Evolutionary conservation across 805 yeast species (phyloP).

Genomic region (Saccharomycopsis selenospora): DNA sequence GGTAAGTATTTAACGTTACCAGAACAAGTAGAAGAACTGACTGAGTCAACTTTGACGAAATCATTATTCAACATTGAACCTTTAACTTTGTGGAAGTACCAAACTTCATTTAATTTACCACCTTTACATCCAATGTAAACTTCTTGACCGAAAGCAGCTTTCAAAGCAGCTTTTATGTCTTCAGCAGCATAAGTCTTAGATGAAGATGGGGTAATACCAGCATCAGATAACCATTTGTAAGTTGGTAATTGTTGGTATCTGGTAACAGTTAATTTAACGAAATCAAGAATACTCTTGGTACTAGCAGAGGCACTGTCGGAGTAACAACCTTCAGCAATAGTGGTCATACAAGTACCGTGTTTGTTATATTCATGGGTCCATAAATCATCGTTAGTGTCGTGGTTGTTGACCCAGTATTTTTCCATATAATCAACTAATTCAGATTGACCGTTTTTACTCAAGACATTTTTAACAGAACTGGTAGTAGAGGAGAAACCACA

Average conservation of each 20-base stretch:
- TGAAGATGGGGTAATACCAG: slow-evolving; percentile 63
- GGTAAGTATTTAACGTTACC: slow-evolving; percentile 15
- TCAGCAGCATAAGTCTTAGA: slow-evolving; percentile 47
- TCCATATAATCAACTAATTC: slow-evolving; percentile 43
- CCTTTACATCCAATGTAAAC: slow-evolving; percentile 54
- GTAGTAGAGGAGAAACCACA: slow-evolving; percentile 34
- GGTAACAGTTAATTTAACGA: slow-evolving; percentile 44
- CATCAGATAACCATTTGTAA: slow-evolving; percentile 51
- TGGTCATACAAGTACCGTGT: slow-evolving; percentile 88
- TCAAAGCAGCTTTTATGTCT: slow-evolving; percentile 47
- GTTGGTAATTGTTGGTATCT: slow-evolving; percentile 57
- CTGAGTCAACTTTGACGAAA: slow-evolving; percentile 52
- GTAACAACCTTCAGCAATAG: slow-evolving; percentile 37
- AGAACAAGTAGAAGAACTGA: slow-evolving; percentile 12
- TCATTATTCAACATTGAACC: slow-evolving; percentile 66
- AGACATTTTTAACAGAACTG: slow-evolving; percentile 1
- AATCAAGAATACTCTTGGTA: slow-evolving; percentile 26
- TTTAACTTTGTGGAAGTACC: slow-evolving; percentile 72
- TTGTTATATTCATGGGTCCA: slow-evolving; percentile 93
- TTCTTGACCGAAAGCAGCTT: slow-evolving; percentile 42
- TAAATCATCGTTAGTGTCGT: slow-evolving; percentile 55
- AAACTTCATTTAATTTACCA: slow-evolving; percentile 40
- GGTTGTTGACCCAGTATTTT: slow-evolving; percentile 63
- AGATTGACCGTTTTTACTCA: slow-evolving; percentile 10
- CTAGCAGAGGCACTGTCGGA: not conserved